A percentile compares a stretch with the other conserved stretches of the same genome.
Evolutionary conservation across 2,329 filamentous ascomycete genomes (phyloP).

Genomic region (Beauveria rudraprayagi): DNA sequence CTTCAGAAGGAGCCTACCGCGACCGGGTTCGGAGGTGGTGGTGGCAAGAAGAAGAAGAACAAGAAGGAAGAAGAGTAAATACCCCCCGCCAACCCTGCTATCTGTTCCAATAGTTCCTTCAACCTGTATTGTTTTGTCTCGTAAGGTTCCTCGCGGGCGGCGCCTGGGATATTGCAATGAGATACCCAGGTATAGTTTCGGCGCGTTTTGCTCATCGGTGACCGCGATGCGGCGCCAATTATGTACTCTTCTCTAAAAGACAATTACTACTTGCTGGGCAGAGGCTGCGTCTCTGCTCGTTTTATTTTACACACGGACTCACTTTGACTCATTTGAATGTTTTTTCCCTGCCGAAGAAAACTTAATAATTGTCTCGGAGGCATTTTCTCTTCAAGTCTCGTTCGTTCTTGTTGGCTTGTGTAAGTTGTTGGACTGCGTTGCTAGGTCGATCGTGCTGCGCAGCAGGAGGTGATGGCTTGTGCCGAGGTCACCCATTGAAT

Average conservation of each 20-base stretch:
- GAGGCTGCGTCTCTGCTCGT: slow-evolving; percentile 6
- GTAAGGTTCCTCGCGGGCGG: slow-evolving; percentile 33
- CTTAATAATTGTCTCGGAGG: no score
- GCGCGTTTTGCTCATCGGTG: slow-evolving; percentile 21
- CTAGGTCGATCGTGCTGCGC: no score
- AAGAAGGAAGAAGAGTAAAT: slow-evolving; percentile 39
- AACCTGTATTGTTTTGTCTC: slow-evolving; percentile 30
- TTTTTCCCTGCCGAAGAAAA: background rate
- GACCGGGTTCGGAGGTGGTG: slow-evolving; percentile 30
- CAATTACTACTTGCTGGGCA: slow-evolving; percentile 12
- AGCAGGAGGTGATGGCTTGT: no score
- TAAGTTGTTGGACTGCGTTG: no score
- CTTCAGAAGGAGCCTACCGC: slow-evolving; percentile 62
- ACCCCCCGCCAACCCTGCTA: slow-evolving; percentile 20
- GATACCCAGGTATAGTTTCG: slow-evolving; percentile 27
- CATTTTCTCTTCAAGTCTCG: background rate
- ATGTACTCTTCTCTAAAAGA: slow-evolving; percentile 19
- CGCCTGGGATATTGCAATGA: slow-evolving; percentile 36
- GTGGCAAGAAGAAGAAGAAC: slow-evolving; percentile 59
- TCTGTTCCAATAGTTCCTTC: slow-evolving; percentile 34
- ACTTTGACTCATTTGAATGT: background rate
- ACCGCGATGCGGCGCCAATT: slow-evolving; percentile 20
- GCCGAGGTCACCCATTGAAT: no score
- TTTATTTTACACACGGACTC: background rate
- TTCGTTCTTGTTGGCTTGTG: background rate